Base-by-base conservation (phyloP, 371 early-diverging fungal genomes). In the Apophysomyces trapeziformis region DNA sequence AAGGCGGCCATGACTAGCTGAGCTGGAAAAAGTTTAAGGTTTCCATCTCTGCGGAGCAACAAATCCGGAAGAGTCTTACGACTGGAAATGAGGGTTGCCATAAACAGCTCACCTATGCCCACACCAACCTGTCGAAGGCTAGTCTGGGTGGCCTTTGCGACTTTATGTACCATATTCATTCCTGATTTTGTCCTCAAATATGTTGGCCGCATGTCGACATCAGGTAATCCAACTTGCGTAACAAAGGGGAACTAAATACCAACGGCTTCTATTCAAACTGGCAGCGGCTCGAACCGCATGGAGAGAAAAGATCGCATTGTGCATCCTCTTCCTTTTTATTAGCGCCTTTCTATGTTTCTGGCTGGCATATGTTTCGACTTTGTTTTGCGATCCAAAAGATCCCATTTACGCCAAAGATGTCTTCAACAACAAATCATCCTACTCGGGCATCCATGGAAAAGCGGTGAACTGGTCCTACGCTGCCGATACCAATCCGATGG, bases 221-320 rank as follows among this genome's bases (percentile, higher is more conserved):
- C 71, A 60, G 73, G 81, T 72, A 75, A 64, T 46, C 35, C 18
- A 13, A 43, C 45, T 44, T 44, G 14, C 13, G 12, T 21, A 16
- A 14, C 12, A 64, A 26, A 26, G 3, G 32, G 3, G 32, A 26
- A 26, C 32, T 26, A 26, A 26, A 26, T 26, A 2, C 32, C 32
- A 26, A 26, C 32, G 32, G 32, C 32, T 26, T 58, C 21, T 57
- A 26, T 21, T 32, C 32, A 38, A 38, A 16, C 11, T 41, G 39
- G 37, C 18, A 83, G 83, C 68, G 26, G 70, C 74, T 57, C 77
- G 83, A 16, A 74, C 68, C 32, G 77, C 77, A 38, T 83, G 80
- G 80, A 71, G 81, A 45, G 84, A 83, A 72, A 83, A 83, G 64
- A 69, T 83, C n/a, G 73, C 81, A 0, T 66, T 77, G 8, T 67